Conservation (phyloP, 2,329 filamentous ascomycete genomes). For the Arachnomyces sp. region DNA sequence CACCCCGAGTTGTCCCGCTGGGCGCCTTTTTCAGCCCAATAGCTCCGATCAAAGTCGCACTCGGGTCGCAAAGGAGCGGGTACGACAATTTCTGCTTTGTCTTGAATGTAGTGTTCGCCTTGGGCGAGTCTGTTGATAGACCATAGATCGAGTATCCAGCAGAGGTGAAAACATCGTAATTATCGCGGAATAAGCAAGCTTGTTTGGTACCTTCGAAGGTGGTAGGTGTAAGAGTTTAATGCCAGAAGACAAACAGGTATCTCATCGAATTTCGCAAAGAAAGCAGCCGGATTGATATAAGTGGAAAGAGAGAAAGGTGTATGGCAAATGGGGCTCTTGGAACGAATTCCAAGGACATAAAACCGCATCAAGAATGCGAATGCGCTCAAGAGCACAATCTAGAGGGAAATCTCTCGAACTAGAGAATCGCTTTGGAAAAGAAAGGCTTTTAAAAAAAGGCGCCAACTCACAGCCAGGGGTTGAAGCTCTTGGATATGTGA, state of each 20-base stretch:
- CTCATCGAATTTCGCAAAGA: no score
- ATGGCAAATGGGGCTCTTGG: no score
- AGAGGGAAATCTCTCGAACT: conserved; percentile 1
- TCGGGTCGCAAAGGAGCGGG: conserved; percentile 75
- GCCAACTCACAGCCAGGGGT: conserved; percentile 78
- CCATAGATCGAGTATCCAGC: conserved; percentile 83
- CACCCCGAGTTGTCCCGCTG: conserved; percentile 73
- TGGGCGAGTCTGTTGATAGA: conserved; percentile 77
- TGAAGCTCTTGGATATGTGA: conserved; percentile 91
- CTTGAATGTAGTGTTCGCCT: conserved; percentile 88
- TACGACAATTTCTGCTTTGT: conserved; percentile 87
- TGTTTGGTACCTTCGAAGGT: conserved; percentile 74
- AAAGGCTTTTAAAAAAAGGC: conserved; percentile 10
- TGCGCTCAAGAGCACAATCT: neutral
- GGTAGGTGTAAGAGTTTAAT: conserved; percentile 9
- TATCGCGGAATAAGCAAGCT: conserved; percentile 87
- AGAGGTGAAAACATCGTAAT: conserved; percentile 65
- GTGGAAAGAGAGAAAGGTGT: no score
- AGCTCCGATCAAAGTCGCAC: conserved; percentile 65
- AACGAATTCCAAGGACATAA: no score
- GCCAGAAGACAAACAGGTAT: no score
- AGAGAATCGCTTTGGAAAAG: conserved; percentile 2
- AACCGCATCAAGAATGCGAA: no score
- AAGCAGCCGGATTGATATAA: no score
- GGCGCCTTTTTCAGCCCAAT: conserved; percentile 85